Conservation (phyloP, 306 rosid genomes). For the Arachis stenosperma region DNA sequence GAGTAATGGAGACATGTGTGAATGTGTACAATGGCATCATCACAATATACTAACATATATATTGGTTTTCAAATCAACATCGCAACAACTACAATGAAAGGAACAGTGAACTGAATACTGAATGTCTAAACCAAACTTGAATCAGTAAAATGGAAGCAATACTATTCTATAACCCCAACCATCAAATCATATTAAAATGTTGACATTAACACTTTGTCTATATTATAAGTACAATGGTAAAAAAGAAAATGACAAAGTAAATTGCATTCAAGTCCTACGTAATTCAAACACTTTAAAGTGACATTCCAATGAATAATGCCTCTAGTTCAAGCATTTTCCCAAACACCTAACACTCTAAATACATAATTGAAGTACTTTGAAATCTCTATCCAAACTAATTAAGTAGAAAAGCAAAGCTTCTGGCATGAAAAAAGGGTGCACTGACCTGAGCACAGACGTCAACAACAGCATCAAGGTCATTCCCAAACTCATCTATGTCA, state of each 20-base stretch:
- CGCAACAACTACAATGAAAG: conserved; percentile 35
- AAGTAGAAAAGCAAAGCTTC: background rate
- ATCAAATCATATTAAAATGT: conserved; percentile 39
- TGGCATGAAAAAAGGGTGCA: conserved; percentile 5
- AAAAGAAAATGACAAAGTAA: conserved; percentile 24
- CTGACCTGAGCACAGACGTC: conserved; percentile 68
- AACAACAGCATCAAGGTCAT: conserved; percentile 53
- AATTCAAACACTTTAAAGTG: background rate
- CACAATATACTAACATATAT: conserved; percentile 7
- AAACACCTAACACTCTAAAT: conserved; percentile 31
- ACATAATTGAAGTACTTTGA: background rate
- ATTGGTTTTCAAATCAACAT: conserved; percentile 28
- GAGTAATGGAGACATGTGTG: background rate
- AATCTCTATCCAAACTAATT: background rate
- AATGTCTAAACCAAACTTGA: conserved; percentile 29
- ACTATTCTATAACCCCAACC: conserved; percentile 18
- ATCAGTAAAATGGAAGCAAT: conserved; percentile 17
- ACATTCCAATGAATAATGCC: conserved; percentile 9
- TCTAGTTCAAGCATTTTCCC: conserved; percentile 39
- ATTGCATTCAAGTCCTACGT: conserved; percentile 11
- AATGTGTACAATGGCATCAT: conserved; percentile 28
- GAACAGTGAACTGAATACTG: conserved; percentile 19
- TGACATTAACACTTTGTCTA: conserved; percentile 18
- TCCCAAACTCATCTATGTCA: conserved; percentile 61
- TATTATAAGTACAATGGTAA: conserved; percentile 15